Percentiles rank a stretch among this genome's conserved stretches.
Evolutionary conservation across 805 yeast species (phyloP).

Genomic region (Cyberlindnera suaveolens): DNA sequence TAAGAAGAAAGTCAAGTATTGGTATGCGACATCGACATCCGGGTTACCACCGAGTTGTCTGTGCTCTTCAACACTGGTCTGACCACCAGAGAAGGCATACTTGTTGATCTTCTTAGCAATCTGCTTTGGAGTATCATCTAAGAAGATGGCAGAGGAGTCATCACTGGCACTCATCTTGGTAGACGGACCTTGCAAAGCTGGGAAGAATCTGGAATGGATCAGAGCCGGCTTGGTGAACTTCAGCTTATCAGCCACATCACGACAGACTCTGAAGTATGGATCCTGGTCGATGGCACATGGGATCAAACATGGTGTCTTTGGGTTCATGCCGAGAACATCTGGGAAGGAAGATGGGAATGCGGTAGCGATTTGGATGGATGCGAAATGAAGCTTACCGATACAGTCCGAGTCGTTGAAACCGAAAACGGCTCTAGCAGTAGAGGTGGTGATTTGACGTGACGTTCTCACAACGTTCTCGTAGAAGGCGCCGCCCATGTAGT

Average conservation of each 20-base stretch:
- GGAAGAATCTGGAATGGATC: conserved; percentile 93
- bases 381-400: conserved; percentile 92
- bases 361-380: conserved; percentile 92
- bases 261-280: conserved; percentile 94
- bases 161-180: conserved; percentile 97
- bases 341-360: conserved; percentile 97
- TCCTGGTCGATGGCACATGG: conserved; percentile 99
- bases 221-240: conserved; percentile 87
- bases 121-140: conserved; percentile 91
- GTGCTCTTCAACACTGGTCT: conserved; percentile 83
- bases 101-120: conserved; percentile 93
- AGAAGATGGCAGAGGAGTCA: conserved; percentile 83
- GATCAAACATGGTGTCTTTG: conserved; percentile 91
- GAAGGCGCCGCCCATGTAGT: conserved; percentile 89
- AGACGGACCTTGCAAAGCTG: conserved; percentile 93
- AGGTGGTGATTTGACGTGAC: conserved; percentile 90
- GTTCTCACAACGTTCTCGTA: conserved; percentile 91
- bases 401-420: conserved; percentile 94
- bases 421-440: conserved; percentile 96
- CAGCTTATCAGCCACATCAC: conserved; percentile 95
- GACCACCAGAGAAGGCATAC: conserved; percentile 95
- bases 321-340: conserved; percentile 76
- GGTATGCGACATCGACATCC: conserved; percentile 92
- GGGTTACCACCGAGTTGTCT: conserved; percentile 88
- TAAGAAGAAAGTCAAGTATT: conserved; percentile 82